A percentile compares a stretch with the other conserved stretches of the same genome.
phyloP scores from a whole-genome alignment of 2,329 filamentous ascomycete species.

The Aspergillus fructus region DNA sequence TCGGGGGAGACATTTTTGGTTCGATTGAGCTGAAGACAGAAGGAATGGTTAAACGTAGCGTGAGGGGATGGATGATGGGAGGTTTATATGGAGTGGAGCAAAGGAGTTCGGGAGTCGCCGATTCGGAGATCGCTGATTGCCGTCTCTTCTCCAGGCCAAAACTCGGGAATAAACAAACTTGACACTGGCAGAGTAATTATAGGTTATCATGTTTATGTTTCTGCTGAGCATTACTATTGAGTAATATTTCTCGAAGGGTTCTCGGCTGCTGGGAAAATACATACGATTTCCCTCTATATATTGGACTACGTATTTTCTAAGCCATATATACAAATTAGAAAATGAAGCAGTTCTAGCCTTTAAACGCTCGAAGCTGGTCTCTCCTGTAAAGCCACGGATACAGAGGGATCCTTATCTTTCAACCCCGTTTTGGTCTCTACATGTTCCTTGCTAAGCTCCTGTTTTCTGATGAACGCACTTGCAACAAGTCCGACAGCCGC shows the following conservation, averaged over 20 bases:
- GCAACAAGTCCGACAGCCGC: constrained; percentile 29
- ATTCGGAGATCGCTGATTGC: background rate
- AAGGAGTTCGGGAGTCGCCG: constrained; percentile 6
- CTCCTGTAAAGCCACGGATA: background rate
- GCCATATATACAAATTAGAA: background rate
- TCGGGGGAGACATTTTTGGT: constrained; percentile 31
- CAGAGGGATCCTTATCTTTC: constrained; percentile 14
- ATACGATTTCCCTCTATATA: no score
- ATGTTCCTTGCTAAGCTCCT: constrained; percentile 21
- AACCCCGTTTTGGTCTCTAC: constrained; percentile 23
- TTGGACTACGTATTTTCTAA: background rate
- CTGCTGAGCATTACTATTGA: background rate
- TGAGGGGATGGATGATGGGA: background rate
- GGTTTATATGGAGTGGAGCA: constrained; percentile 2
- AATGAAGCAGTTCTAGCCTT: background rate
- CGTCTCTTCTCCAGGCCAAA: no score
- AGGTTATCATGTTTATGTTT: background rate
- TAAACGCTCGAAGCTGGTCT: background rate
- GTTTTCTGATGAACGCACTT: constrained; percentile 28
- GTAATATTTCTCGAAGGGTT: no score
- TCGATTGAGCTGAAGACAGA: background rate
- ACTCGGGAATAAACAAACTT: background rate
- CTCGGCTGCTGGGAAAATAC: no score
- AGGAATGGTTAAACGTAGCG: background rate
- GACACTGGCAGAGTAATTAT: background rate